Percentiles rank a stretch among this genome's conserved stretches.
Evolutionary conservation across 2,329 filamentous ascomycete genomes (phyloP).

Genomic region (Paradendryphiella salina): DNA sequence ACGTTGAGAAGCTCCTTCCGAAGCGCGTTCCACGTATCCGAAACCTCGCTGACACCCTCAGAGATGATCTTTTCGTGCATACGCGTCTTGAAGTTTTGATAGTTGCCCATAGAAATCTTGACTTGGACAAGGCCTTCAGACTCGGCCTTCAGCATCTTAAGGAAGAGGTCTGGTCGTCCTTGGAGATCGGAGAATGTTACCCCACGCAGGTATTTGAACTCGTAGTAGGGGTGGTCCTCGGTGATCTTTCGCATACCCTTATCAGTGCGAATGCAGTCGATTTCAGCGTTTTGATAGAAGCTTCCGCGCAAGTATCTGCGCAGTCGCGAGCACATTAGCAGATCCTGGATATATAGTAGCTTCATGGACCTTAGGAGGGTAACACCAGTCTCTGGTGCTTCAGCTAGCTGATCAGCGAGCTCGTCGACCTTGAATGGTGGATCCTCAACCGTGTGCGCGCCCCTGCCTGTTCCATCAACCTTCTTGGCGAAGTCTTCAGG

Average conservation of each 20-base stretch:
- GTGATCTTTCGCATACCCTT: constrained; percentile 93
- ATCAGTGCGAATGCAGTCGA: constrained; percentile 88
- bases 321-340: constrained; percentile 85
- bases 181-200: constrained; percentile 83
- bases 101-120: constrained; percentile 73
- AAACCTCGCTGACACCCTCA: constrained; percentile 92
- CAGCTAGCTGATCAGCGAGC: constrained; percentile 73
- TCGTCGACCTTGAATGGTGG: constrained; percentile 78
- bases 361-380: constrained; percentile 79
- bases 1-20: constrained; percentile 81
- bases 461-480: constrained; percentile 74
- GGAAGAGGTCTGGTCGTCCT: constrained; percentile 81
- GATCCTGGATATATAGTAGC: constrained; percentile 86
- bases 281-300: constrained; percentile 80
- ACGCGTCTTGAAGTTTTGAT: constrained; percentile 73
- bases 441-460: constrained; percentile 71
- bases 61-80: constrained; percentile 85
- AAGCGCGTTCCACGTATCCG: constrained; percentile 91
- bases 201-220: constrained; percentile 93
- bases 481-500: constrained; percentile 89
- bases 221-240: constrained; percentile 93
- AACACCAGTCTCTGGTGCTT: constrained; percentile 62
- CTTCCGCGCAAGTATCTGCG: constrained; percentile 81
- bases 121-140: constrained; percentile 91
- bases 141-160: constrained; percentile 97